Evolutionary conservation across 495 filamentous ascomycete genomes (phyloP), one percentile per base, ranked within the genome.

Genomic region (Aspergillus bertholletiae): DNA sequence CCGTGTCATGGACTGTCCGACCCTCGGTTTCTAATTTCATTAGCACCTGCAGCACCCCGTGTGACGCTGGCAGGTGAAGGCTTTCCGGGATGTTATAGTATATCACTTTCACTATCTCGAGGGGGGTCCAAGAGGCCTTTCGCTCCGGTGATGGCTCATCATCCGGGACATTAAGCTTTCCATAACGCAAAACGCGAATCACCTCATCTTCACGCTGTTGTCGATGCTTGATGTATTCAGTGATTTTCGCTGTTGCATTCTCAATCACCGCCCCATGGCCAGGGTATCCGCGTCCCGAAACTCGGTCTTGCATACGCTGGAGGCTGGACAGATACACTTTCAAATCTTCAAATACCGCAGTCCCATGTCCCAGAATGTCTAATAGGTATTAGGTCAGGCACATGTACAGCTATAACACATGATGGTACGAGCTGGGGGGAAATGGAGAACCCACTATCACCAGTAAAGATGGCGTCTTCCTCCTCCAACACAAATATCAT

Each of bases 351-450:
- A 96, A 97, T 12, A 96, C 92, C 26, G 88, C 84, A 3, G 94
- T 97, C 2, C 94, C 94, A 53, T 97, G 91, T 0, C 94, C 94
- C 4, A 98, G 80, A 27, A 98, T 89, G 60, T 94, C 75, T 78
- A 44, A 21, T 13, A 45, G 34, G 27, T 22, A 9, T 26, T n/a
- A 34, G 13, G 27, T 43, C 20, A 50, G 48, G 46, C 2, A 24
- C 2, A 24, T 20, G 23, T 35, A 37, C 23, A 3, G 7, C 15
- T 13, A 49, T 11, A 17, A 17, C 24, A 45, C 24, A 41, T 24
- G 9, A 17, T 39, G 8, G 32, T 34, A 27, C 13, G 51, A 6
- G 23, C 2, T 18, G 24, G 43, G n/a, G 6, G 51, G 21, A n/a
- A 22, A 18, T 9, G 18, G 26, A 13, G 13, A 20, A 66, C 74